Base-by-base conservation (phyloP, 208 protist species). In the Crithidia mellificae region DNA sequence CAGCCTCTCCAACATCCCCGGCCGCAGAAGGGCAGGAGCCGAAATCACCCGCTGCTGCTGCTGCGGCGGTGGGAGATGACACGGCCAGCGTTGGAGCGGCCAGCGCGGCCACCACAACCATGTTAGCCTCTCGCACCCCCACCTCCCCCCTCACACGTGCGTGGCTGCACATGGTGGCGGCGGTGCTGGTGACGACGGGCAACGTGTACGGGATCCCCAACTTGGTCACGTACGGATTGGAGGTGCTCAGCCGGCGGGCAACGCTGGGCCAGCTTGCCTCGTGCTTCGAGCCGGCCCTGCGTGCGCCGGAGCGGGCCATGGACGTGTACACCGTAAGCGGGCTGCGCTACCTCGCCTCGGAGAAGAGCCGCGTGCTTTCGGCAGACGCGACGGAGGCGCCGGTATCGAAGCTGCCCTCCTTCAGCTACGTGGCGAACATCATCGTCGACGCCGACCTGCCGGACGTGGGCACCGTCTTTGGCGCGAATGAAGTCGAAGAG, bases 121-220 rank as follows among this genome's bases (percentile, higher is more conserved):
- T 56, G 65, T 24, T 62, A 2, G 53, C 51, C 25, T 74, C 67
- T 27, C 57, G 57, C 50, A 63, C 68, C 7, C 25, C 67, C 3
- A 75, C 73, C 17, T 82, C 76, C 0, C 65, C 66, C 17, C 79
- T 82, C 24, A 78, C 76, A n/a, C 71, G 76, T 11, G 87, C 87
- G 41, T 93, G 84, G 87, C 74, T 89, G 55, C 87, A 93, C 62
- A 74, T 88, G 62, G 71, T 85, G 39, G 57, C 80, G 3, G 80
- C 68, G 14, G 58, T 80, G 12, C 72, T 93, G 29, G 72, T 77
- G 14, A 79, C 77, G 66, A 77, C 58, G 25, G 84, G 84, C 15
- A 61, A 65, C 57, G 46, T 85, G 9, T 81, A 80, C 56, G 59
- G 54, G 8, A 47, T 87, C 14, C 78, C 81, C 0, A 80, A 81